phyloP scores from a whole-genome alignment of 2,329 filamentous ascomycete genomes.

The Epicoccum nigrum region DNA sequence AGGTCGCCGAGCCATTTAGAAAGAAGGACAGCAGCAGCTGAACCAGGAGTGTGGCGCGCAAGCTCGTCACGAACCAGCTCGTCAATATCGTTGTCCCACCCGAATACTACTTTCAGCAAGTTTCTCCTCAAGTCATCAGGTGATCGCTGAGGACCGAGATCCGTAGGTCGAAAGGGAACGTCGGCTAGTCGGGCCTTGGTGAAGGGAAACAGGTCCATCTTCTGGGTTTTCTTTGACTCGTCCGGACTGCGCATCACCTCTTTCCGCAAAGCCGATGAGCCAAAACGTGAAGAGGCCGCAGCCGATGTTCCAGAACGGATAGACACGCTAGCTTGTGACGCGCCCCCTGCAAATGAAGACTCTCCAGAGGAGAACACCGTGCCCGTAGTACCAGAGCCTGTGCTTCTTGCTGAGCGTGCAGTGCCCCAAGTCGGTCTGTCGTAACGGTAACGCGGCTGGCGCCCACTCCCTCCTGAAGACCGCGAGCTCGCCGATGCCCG shows the following conservation, averaged over 20 bases:
- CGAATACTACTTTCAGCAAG: conserved; percentile 94
- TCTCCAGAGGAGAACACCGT: conserved; percentile 74
- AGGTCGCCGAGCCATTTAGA: conserved; percentile 92
- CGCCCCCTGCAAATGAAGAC: conserved; percentile 52
- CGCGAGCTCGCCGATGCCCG: conserved; percentile 66
- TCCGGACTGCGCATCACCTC: conserved; percentile 81
- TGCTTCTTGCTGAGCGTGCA: conserved; percentile 39
- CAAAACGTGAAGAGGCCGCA: conserved; percentile 53
- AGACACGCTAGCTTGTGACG: conserved; percentile 62
- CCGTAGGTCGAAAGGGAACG: conserved; percentile 77
- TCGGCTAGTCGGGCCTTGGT: conserved; percentile 81
- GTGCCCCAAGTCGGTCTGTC: conserved; percentile 48
- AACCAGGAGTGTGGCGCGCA: conserved; percentile 72
- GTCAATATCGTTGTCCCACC: conserved; percentile 86
- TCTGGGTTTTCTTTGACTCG: conserved; percentile 61
- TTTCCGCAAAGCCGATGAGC: conserved; percentile 75
- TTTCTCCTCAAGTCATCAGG: conserved; percentile 81
- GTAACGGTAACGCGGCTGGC: conserved; percentile 53
- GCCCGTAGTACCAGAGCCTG: conserved; percentile 56
- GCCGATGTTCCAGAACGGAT: conserved; percentile 58
- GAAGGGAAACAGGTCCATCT: conserved; percentile 84
- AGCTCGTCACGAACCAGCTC: conserved; percentile 85
- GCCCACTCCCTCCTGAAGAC: conserved; percentile 56
- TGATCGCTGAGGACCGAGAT: conserved; percentile 54
- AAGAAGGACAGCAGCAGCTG: conserved; percentile 79